A percentile compares a stretch with the other conserved stretches of the same genome.
phyloP scores from a whole-genome alignment of 164 flowering plant genomes.

The Aristolochia contorta region DNA sequence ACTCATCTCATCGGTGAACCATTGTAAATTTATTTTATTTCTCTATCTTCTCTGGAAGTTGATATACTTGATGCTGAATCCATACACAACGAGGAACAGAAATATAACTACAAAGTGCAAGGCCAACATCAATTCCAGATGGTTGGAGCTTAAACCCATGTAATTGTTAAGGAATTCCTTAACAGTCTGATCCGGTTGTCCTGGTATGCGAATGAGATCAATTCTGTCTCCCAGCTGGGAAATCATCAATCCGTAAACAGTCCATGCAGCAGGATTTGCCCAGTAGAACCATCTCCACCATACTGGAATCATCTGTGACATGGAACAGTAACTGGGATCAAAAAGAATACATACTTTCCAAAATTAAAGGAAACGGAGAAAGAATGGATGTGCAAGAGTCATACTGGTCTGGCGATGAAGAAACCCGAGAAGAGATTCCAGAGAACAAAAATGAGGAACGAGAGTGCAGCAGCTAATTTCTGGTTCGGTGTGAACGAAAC shows the following conservation, averaged over 20 bases:
- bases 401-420: conserved; percentile 75
- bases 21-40: background rate
- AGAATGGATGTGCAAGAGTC: conserved; percentile 8
- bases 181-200: conserved; percentile 24
- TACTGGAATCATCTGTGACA: conserved; percentile 61
- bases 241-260: conserved; percentile 67
- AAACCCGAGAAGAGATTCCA: conserved; percentile 89
- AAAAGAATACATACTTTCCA: too few relatives aligned
- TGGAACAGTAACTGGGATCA: too few relatives aligned
- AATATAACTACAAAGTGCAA: conserved; percentile 1
- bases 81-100: conserved; percentile 2
- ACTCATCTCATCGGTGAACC: background rate
- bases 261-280: conserved; percentile 88
- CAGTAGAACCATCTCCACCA: conserved; percentile 97
- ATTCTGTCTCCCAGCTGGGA: conserved; percentile 66
- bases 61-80: conserved; percentile 7
- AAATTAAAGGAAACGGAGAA: too few relatives aligned
- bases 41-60: conserved; percentile 11
- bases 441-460: conserved; percentile 56
- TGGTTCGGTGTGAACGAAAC: conserved; percentile 76
- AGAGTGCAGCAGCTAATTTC: conserved; percentile 61
- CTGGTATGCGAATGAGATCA: conserved; percentile 32
- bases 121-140: background rate
- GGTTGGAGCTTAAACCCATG: conserved; percentile 1
- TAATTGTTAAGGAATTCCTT: conserved; percentile 7